Evolutionary conservation across 2,329 filamentous ascomycete species (phyloP), one percentile per base, ranked within the genome.

Genomic region (Lojkania enalia): DNA sequence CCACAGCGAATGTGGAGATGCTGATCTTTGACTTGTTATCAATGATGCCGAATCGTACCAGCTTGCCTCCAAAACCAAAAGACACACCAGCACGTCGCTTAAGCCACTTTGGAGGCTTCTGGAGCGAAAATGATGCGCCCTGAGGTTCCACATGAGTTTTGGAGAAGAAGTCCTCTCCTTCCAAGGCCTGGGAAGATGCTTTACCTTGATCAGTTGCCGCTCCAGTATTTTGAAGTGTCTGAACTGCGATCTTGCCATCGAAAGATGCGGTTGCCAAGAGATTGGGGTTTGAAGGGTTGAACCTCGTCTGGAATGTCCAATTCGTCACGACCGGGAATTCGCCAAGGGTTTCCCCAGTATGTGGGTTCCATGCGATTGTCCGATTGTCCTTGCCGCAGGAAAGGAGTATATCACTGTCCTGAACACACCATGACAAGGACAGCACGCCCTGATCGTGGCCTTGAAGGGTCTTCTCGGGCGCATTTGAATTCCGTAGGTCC

Each of bases 301-400:
- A 97, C 51, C 86, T 83, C 4, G 94, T 96, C 66, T 92, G 85
- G 76, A 99, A 99, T 4, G 91, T 96, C 92, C 94, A 99, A 71
- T 97, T 99, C n/a, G 92, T 96, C 42, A 95, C 91, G 61, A 96
- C 90, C 3, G 92, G 91, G 64, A 97, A 92, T 71, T 97, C 92
- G 54, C 95, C 94, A 52, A 90, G 87, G 11, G 82, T 79, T 65
- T 94, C 84, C 41, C 92, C 92, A 2, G 87, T 96, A 63, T 94
- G 88, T 1, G 94, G 90, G 70, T 97, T 97, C 94, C 95, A 99
- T 49, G 94, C 85, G 49, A 99, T 81, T 2, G 91, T 96, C 59
- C 89, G 84, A 67, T 97, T 97, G 71, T 99, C 94, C 73, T 97
- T 97, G 57, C 94, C 95, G 55, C 87, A 95, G 2, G 94, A 99